phyloP scores from a whole-genome alignment of 768 basidiomycete species.

The Xerocomus brunneocitrinus region DNA sequence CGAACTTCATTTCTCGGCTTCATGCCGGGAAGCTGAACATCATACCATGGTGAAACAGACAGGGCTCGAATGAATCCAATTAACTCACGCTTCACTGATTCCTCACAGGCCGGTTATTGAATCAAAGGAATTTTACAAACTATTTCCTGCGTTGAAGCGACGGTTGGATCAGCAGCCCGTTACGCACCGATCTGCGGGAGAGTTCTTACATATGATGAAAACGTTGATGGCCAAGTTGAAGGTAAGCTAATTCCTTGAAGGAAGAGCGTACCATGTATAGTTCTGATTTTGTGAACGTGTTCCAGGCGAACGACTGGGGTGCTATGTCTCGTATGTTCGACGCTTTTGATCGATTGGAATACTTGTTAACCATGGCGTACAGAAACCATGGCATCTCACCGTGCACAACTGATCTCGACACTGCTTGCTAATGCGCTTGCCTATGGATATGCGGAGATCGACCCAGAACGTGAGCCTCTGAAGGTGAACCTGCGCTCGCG shows the following conservation, averaged over 20 bases:
- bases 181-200: slow-evolving; percentile 48
- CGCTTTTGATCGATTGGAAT: background rate
- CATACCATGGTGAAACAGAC: slow-evolving; percentile 45
- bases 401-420: slow-evolving; percentile 38
- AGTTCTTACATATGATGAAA: slow-evolving; percentile 55
- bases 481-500: slow-evolving; percentile 35
- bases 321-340: slow-evolving; percentile 50
- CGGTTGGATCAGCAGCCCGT: slow-evolving; percentile 44
- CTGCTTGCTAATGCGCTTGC: slow-evolving; percentile 46
- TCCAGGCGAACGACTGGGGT: slow-evolving; percentile 61
- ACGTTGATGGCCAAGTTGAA: slow-evolving; percentile 68
- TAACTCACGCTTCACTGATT: background rate
- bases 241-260: slow-evolving; percentile 27
- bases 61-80: background rate
- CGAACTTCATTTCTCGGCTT: slow-evolving; percentile 58
- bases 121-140: slow-evolving; percentile 52
- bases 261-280: background rate
- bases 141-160: slow-evolving; percentile 47
- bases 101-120: slow-evolving; percentile 49
- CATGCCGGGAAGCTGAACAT: slow-evolving; percentile 54
- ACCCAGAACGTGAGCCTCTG: slow-evolving; percentile 44
- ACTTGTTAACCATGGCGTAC: background rate
- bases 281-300: background rate
- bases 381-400: slow-evolving; percentile 49
- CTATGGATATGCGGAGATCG: slow-evolving; percentile 43